Conservation (phyloP, 2,329 filamentous ascomycete species). For the Xylariaceae sp. region DNA sequence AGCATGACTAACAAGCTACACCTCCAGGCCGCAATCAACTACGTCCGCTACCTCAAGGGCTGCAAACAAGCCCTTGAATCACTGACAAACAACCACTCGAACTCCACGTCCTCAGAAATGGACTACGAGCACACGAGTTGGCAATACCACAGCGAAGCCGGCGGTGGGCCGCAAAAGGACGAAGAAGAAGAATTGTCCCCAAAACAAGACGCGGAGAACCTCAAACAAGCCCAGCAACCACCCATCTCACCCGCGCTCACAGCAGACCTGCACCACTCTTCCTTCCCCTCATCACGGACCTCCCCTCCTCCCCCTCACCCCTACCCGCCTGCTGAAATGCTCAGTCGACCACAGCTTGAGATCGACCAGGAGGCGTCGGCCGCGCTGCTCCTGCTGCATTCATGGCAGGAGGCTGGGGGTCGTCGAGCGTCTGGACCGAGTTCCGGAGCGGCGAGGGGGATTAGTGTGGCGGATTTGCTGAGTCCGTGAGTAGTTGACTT, state of each 20-base stretch:
- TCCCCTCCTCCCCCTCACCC: background rate
- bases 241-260: constrained; percentile 49
- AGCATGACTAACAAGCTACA: background rate
- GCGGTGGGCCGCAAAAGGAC: constrained; percentile 36
- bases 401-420: constrained; percentile 44
- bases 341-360: constrained; percentile 46
- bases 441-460: constrained; percentile 36
- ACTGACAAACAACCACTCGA: constrained; percentile 28
- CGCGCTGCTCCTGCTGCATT: constrained; percentile 82
- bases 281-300: background rate
- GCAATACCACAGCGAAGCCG: constrained; percentile 20
- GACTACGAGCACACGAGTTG: constrained; percentile 26
- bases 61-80: constrained; percentile 77
- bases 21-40: constrained; percentile 83
- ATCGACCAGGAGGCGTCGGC: constrained; percentile 75
- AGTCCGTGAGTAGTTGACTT: constrained; percentile 39
- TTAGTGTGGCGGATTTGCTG: constrained; percentile 52
- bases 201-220: background rate
- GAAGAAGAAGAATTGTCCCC: background rate
- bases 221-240: constrained; percentile 32
- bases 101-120: background rate
- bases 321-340: constrained; percentile 39
- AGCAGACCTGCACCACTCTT: constrained; percentile 21
- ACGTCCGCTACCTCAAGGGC: constrained; percentile 87
- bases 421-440: no score